Conservation (phyloP, 106 monocot species). For the Dendrobium nobile region DNA sequence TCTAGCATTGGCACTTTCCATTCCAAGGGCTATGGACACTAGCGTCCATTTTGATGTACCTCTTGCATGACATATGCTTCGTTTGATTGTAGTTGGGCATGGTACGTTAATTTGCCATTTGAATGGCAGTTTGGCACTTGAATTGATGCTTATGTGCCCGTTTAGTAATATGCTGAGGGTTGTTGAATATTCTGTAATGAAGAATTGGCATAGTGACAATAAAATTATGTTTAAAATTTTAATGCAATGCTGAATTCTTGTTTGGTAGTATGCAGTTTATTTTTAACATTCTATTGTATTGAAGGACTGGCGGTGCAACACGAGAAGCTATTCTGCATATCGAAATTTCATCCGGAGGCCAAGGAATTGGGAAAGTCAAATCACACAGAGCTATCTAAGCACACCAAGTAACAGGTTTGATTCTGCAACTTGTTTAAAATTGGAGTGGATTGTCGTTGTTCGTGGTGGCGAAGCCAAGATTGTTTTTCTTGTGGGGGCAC, state of each 20-base stretch:
- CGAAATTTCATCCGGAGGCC: conserved; percentile 67
- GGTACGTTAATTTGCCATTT: background rate
- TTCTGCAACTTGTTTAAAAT: background rate
- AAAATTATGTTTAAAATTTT: background rate
- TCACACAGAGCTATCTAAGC: conserved; percentile 37
- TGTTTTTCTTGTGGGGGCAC: too few relatives aligned
- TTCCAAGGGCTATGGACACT: background rate
- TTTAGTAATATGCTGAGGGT: background rate
- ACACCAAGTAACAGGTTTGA: conserved; percentile 68
- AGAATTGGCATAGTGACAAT: background rate
- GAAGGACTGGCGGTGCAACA: conserved; percentile 96
- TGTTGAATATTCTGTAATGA: background rate
- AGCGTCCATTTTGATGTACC: background rate
- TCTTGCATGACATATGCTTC: background rate
- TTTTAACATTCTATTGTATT: background rate
- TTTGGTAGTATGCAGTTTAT: background rate
- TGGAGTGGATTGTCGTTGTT: background rate
- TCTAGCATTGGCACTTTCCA: background rate
- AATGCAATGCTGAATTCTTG: background rate
- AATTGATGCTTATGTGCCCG: background rate
- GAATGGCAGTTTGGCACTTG: background rate
- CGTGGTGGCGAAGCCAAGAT: background rate
- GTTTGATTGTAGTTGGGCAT: background rate
- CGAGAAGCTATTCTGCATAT: conserved; percentile 73
- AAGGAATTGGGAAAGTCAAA: conserved; percentile 50